Conservation (phyloP, 805 yeast species). For the Teunomyces lycoperdinae region DNA sequence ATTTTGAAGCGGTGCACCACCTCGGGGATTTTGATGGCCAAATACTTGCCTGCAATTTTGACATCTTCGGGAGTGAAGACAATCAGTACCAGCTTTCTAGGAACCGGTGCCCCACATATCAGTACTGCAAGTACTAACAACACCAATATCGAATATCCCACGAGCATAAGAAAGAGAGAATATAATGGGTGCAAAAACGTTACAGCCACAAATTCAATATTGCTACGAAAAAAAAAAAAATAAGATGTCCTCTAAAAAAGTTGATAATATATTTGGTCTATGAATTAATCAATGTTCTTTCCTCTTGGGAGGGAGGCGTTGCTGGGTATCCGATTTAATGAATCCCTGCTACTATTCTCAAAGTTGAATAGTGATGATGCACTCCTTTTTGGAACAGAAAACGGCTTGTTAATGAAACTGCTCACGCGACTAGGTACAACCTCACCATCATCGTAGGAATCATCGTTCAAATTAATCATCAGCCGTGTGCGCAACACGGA, state of each 20-base stretch:
- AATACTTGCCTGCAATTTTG: conserved; percentile 4
- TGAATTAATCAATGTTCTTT: neutral
- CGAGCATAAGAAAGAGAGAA: neutral
- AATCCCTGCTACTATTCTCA: conserved; percentile 23
- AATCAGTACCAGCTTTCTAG: conserved; percentile 7
- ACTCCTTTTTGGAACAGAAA: conserved; percentile 26
- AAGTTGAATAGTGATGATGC: conserved; percentile 9
- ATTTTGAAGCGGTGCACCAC: conserved; percentile 7
- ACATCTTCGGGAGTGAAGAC: conserved; percentile 7
- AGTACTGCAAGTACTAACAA: neutral
- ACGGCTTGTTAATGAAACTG: conserved; percentile 38
- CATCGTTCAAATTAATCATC: conserved; percentile 25
- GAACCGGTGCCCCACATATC: neutral
- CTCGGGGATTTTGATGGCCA: neutral
- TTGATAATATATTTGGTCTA: neutral
- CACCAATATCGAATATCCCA: neutral
- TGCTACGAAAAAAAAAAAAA: neutral
- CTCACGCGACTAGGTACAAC: conserved; percentile 9
- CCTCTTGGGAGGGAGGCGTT: neutral
- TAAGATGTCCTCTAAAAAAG: neutral
- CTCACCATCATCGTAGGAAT: conserved; percentile 9
- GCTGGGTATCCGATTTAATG: conserved; percentile 17
- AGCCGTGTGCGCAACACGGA: conserved; percentile 38
- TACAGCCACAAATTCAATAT: neutral
- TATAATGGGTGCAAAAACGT: neutral